Percentiles rank a stretch among this genome's conserved stretches.
phyloP scores from a whole-genome alignment of 345 rosid genomes.

The Euphorbia tirucalli region DNA sequence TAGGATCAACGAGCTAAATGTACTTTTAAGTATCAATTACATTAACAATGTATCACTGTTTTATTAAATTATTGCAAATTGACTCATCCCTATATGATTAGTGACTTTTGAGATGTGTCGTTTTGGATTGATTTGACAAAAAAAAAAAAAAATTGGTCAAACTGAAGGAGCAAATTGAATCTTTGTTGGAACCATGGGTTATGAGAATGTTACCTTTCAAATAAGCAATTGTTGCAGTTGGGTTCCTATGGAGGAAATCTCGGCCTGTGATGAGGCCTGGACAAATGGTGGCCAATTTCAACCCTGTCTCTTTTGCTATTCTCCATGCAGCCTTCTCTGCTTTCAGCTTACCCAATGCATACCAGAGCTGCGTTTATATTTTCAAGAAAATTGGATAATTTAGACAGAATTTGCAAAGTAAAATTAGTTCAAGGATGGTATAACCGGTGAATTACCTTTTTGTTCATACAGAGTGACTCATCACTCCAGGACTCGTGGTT shows the following conservation, averaged over 20 bases:
- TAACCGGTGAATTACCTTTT: constrained; percentile 43
- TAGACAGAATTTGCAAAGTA: background rate
- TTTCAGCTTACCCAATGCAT: constrained; percentile 84
- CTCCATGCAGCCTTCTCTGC: constrained; percentile 75
- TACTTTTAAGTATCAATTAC: no score
- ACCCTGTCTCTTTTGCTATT: constrained; percentile 50
- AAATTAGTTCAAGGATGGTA: background rate
- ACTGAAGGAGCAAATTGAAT: no score
- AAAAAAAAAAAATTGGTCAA: no score
- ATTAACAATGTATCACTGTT: no score
- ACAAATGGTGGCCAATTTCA: constrained; percentile 26
- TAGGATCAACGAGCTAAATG: no score
- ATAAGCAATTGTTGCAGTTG: constrained; percentile 71
- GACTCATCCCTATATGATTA: no score
- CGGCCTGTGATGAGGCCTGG: constrained; percentile 71
- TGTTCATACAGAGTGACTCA: constrained; percentile 60
- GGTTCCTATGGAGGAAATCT: constrained; percentile 44
- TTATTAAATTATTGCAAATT: no score
- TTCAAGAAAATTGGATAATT: no score
- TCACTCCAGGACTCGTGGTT: constrained; percentile 79
- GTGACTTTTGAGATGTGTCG: background rate
- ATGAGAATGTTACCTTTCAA: no score
- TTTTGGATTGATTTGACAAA: no score
- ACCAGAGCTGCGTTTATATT: constrained; percentile 55
- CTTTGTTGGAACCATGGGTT: no score